Evolutionary conservation across 192 early-diverging fungal species (phyloP).

Genomic region (Piromyces finnis): DNA sequence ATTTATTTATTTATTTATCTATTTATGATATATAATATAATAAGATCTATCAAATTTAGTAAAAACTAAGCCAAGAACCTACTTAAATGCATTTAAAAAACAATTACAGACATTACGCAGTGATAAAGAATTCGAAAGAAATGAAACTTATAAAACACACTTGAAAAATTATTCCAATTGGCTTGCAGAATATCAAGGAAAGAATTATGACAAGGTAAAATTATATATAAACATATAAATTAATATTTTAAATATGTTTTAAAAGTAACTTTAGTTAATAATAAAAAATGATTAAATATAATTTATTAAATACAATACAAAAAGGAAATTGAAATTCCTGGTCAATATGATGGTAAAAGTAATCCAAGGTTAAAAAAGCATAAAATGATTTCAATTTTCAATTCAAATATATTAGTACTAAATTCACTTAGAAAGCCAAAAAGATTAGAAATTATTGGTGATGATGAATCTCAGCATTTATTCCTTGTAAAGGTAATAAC

Average conservation of each 20-base stretch:
- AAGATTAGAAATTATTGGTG: constrained; percentile 43
- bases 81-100: too few relatives aligned
- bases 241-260: background rate
- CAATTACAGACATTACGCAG: too few relatives aligned
- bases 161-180: constrained; percentile 50
- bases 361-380: constrained; percentile 33
- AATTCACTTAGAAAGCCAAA: constrained; percentile 55
- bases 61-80: too few relatives aligned
- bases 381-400: constrained; percentile 43
- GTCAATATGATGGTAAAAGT: constrained; percentile 40
- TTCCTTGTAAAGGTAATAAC: constrained; percentile 55
- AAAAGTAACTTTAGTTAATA: too few relatives aligned
- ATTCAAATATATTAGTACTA: constrained; percentile 42
- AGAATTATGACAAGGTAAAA: constrained; percentile 8
- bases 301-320: too few relatives aligned
- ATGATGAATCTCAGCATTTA: constrained; percentile 50
- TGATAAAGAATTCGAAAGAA: too few relatives aligned
- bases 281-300: too few relatives aligned
- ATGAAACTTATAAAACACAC: constrained; percentile 3
- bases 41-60: too few relatives aligned
- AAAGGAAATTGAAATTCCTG: constrained; percentile 51
- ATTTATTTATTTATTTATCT: too few relatives aligned
- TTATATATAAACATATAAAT: too few relatives aligned
- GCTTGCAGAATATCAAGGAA: constrained; percentile 15
- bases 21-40: too few relatives aligned